Percentiles rank a stretch among this genome's conserved stretches.
These are phyloP conservation scores for Fraxinus nigra DNA, from an alignment of 305 asterid species.

Conservation along the genomic window DNA sequence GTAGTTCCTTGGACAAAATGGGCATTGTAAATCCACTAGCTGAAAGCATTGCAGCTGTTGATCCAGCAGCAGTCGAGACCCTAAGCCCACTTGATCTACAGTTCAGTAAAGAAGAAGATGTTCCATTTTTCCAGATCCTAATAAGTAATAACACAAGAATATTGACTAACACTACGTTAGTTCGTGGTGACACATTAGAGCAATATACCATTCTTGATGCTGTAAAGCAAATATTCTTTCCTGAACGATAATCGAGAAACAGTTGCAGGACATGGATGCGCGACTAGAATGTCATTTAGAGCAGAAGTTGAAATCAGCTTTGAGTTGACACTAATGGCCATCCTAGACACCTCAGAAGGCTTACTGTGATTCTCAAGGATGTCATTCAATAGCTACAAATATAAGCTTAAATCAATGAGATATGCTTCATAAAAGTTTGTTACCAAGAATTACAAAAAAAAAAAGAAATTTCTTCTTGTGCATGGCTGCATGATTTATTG, in stretches of 20 bases:
- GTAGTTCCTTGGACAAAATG: slow-evolving; percentile 68
- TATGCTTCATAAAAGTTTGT: background rate
- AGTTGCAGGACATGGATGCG: slow-evolving; percentile 79
- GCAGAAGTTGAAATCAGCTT: slow-evolving; percentile 35
- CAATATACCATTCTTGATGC: background rate
- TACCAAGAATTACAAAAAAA: background rate
- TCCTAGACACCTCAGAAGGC: slow-evolving; percentile 69
- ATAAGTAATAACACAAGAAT: background rate
- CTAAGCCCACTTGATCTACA: slow-evolving; percentile 90
- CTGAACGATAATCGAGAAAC: slow-evolving; percentile 80
- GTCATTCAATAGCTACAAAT: slow-evolving; percentile 48
- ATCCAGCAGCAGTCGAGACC: slow-evolving; percentile 90
- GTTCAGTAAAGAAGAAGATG: slow-evolving; percentile 51
- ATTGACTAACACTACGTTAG: background rate
- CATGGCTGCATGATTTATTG: background rate
- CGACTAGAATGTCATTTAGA: slow-evolving; percentile 51
- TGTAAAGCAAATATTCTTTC: slow-evolving; percentile 23
- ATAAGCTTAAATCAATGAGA: background rate
- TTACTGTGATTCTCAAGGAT: slow-evolving; percentile 43
- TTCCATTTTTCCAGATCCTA: slow-evolving; percentile 46
- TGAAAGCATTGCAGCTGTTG: slow-evolving; percentile 93
- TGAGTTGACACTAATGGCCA: slow-evolving; percentile 62
- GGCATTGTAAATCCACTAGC: slow-evolving; percentile 81
- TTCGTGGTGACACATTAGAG: background rate
- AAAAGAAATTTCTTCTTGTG: background rate